These are phyloP conservation scores for Silene noctiflora DNA, from an alignment of 179 eudicot species.

Conservation along the genomic window DNA sequence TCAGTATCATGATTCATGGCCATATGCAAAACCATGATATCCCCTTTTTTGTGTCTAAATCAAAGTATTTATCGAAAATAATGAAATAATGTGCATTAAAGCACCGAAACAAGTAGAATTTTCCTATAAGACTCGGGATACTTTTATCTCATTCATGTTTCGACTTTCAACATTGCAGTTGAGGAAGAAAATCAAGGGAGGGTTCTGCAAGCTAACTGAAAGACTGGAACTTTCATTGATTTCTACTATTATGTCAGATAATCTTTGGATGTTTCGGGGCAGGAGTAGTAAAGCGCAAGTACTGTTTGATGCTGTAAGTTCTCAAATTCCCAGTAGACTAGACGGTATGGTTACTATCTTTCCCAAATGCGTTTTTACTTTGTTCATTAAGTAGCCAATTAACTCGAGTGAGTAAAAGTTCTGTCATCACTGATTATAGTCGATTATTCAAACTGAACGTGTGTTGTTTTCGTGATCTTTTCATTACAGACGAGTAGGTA, in stretches of 20 bases:
- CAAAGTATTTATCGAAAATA: background rate
- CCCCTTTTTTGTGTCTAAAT: no score
- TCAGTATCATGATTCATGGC: no score
- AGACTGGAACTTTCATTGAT: no score
- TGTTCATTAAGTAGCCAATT: background rate
- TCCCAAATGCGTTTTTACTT: background rate
- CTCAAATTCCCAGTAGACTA: background rate
- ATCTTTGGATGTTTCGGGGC: background rate
- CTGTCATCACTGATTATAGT: background rate
- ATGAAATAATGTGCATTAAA: background rate
- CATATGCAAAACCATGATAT: no score
- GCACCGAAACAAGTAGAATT: background rate
- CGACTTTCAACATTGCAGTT: slow-evolving; percentile 28
- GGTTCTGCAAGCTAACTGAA: slow-evolving; percentile 53
- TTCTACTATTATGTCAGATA: background rate
- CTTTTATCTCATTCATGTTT: background rate
- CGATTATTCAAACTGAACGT: background rate
- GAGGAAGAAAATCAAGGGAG: slow-evolving; percentile 53
- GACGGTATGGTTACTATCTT: background rate
- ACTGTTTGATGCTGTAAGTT: background rate
- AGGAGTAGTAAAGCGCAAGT: no score
- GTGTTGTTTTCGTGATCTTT: background rate
- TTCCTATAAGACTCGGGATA: background rate
- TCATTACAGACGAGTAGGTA: slow-evolving; percentile 6
- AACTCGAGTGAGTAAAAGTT: background rate